A percentile compares a stretch with the other conserved stretches of the same genome.
Conservation (phyloP, 768 basidiomycete species). For the Crucibulum laeve region DNA sequence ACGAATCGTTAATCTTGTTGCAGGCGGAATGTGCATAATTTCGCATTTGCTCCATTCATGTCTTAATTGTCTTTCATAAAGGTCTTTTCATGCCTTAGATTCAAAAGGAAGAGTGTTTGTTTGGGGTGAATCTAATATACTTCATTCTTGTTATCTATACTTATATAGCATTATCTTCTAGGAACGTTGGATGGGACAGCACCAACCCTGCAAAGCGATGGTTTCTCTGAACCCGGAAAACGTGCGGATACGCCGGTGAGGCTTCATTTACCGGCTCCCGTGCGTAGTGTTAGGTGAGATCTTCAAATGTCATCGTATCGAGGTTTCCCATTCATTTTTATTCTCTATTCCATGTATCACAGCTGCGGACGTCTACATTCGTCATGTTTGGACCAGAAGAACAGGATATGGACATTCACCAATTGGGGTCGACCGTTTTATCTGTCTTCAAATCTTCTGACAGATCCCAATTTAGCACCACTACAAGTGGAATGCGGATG, state of each 20-base stretch:
- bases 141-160: conserved; percentile 1
- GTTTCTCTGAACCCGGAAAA: conserved; percentile 53
- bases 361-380: conserved; percentile 81
- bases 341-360: conserved; percentile 5
- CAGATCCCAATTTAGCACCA: conserved; percentile 36
- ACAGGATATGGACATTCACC: conserved; percentile 68
- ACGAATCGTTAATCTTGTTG: conserved; percentile 67
- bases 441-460: conserved; percentile 44
- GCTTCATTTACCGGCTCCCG: conserved; percentile 53
- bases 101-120: conserved; percentile 66
- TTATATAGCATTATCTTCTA: conserved; percentile 19
- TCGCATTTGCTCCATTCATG: conserved; percentile 1
- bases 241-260: conserved; percentile 47
- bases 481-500: conserved; percentile 78
- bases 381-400: conserved; percentile 53
- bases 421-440: conserved; percentile 79
- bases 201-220: conserved; percentile 39
- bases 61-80: conserved; percentile 19
- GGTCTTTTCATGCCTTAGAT: conserved; percentile 87
- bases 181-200: conserved; percentile 56
- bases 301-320: conserved; percentile 1
- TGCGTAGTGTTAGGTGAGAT: conserved; percentile 61
- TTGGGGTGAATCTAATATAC: conserved; percentile 58
- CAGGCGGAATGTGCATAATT: conserved; percentile 73
- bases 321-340: no score